Conservation (phyloP, 805 yeast species). For the Lipomyces yamadae region DNA sequence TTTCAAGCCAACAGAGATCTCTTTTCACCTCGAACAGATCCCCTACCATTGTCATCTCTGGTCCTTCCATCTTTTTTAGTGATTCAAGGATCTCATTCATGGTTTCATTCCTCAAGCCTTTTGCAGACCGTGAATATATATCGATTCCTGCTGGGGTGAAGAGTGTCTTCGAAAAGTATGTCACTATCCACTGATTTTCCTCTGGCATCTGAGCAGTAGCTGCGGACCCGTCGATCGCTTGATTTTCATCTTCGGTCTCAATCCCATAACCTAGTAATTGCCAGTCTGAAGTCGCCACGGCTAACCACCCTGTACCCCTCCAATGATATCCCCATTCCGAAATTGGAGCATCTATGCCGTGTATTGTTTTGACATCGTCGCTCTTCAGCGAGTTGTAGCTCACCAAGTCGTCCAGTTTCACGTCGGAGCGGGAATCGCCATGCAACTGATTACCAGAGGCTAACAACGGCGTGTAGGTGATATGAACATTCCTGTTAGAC, state of each 20-base stretch:
- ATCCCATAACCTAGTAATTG: slow-evolving; percentile 2
- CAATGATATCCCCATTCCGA: background rate
- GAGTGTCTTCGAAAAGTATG: background rate
- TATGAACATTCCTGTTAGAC: slow-evolving; percentile 5
- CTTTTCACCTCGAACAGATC: background rate
- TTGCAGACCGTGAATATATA: background rate
- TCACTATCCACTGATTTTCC: slow-evolving; percentile 7
- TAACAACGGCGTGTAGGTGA: slow-evolving; percentile 6
- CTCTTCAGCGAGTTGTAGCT: background rate
- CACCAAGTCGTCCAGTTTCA: background rate
- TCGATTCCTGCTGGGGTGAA: background rate
- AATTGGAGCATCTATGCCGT: background rate
- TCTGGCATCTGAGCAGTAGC: background rate
- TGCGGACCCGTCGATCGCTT: background rate
- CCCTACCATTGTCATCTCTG: background rate
- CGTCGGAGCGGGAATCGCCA: background rate
- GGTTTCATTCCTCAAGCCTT: background rate
- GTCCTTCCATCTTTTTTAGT: background rate
- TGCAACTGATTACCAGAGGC: background rate
- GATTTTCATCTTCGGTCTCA: background rate
- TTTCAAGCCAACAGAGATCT: background rate
- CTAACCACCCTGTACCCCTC: slow-evolving; percentile 11
- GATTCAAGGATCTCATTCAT: background rate
- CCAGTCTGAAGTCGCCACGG: slow-evolving; percentile 1
- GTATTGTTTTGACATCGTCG: background rate